phyloP scores from a whole-genome alignment of 31 red algal genomes.

The Endocladia muricata region DNA sequence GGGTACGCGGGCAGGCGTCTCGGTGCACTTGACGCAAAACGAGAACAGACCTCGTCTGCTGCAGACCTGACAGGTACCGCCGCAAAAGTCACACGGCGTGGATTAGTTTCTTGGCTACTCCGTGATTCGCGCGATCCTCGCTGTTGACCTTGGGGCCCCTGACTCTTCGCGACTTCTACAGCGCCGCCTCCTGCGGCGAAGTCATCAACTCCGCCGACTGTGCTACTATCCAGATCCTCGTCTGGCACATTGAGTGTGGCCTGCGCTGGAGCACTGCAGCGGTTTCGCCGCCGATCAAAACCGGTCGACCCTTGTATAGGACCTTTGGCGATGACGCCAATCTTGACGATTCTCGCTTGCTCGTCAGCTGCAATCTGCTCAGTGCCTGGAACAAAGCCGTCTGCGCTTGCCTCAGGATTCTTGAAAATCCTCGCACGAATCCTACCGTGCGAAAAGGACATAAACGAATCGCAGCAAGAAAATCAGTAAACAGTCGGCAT shows the following conservation, averaged over 20 bases:
- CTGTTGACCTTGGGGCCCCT: neutral
- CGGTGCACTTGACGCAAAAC: neutral
- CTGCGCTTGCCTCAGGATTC: neutral
- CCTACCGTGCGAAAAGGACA: neutral
- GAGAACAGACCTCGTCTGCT: neutral
- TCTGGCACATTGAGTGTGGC: neutral
- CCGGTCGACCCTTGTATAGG: constrained; percentile 41
- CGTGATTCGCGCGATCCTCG: neutral
- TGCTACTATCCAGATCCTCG: too few species aligned
- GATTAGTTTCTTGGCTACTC: neutral
- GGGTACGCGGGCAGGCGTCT: neutral
- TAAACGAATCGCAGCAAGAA: constrained; percentile 1
- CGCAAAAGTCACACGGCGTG: neutral
- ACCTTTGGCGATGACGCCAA: constrained; percentile 37
- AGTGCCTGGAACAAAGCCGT: neutral
- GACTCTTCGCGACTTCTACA: neutral
- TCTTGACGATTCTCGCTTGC: neutral
- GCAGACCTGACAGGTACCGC: neutral
- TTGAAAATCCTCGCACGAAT: constrained; percentile 67
- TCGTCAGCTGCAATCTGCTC: neutral
- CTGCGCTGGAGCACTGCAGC: neutral
- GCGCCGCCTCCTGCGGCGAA: neutral
- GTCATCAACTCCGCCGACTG: too few species aligned
- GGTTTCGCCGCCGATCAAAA: constrained; percentile 68
- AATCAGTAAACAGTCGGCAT: neutral